A percentile compares a stretch with the other conserved stretches of the same genome.
phyloP scores from a whole-genome alignment of 768 basidiomycete species.

The Hydnum rufescens region DNA sequence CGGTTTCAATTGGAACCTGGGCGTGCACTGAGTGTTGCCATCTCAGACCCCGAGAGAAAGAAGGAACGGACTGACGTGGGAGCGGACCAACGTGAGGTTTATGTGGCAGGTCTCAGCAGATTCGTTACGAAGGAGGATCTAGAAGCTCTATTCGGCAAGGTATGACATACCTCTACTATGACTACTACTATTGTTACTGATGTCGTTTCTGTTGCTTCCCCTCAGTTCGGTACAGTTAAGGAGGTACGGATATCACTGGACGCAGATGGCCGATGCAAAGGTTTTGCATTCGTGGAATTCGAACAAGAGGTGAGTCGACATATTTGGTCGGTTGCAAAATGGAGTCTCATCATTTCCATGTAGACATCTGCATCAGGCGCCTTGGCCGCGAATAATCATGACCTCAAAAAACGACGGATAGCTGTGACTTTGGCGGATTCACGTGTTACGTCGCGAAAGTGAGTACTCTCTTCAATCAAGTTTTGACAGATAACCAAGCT shows the following conservation, averaged over 20 bases:
- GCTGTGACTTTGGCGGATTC: constrained; percentile 74
- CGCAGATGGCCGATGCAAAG: constrained; percentile 47
- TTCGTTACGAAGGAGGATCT: constrained; percentile 63
- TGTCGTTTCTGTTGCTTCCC: constrained; percentile 2
- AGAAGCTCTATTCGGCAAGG: constrained; percentile 55
- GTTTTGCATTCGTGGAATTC: constrained; percentile 88
- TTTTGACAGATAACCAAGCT: not conserved
- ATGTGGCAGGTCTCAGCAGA: constrained; percentile 69
- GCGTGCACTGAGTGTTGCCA: constrained; percentile 48
- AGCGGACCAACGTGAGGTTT: constrained; percentile 67
- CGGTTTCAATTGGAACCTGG: constrained; percentile 53
- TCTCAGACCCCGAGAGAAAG: constrained; percentile 80
- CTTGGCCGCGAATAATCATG: constrained; percentile 64
- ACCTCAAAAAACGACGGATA: constrained; percentile 77
- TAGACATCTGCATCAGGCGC: constrained; percentile 54
- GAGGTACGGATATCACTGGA: constrained; percentile 64
- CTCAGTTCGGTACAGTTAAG: constrained; percentile 64
- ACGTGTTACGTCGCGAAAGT: constrained; percentile 39
- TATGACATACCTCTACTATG: constrained; percentile 20
- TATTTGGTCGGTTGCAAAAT: not conserved
- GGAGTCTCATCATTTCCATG: not conserved
- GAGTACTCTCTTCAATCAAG: constrained; percentile 10
- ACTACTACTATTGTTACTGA: not conserved
- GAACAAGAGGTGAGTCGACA: constrained; percentile 42
- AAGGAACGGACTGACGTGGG: constrained; percentile 80